Evolutionary conservation across 805 yeast genomes (phyloP).

Genomic region (Candida boidinii): DNA sequence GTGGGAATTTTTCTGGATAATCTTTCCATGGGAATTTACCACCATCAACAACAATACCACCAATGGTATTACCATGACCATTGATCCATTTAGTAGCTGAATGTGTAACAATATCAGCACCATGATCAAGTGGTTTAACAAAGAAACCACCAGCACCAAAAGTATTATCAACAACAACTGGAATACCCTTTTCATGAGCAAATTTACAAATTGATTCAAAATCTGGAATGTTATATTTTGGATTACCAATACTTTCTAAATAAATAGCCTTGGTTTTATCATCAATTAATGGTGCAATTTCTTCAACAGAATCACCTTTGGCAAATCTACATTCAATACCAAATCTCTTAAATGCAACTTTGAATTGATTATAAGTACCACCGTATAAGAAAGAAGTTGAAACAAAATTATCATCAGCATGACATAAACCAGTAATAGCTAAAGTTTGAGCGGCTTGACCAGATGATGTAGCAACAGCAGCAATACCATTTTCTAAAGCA

Average conservation of each 20-base stretch:
- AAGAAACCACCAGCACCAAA: constrained; percentile 95
- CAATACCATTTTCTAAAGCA: constrained; percentile 87
- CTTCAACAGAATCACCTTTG: constrained; percentile 66
- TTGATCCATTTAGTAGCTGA: constrained; percentile 98
- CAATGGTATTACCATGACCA: constrained; percentile 94
- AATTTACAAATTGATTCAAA: constrained; percentile 65
- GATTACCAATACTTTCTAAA: constrained; percentile 88
- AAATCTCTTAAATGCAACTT: constrained; percentile 80
- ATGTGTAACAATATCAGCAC: constrained; percentile 88
- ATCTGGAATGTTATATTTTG: constrained; percentile 87
- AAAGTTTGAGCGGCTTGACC: constrained; percentile 95
- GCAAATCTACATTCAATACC: constrained; percentile 86
- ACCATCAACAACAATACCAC: constrained; percentile 75
- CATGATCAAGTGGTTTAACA: constrained; percentile 75
- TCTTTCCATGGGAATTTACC: constrained; percentile 90
- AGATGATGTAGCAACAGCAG: constrained; percentile 84
- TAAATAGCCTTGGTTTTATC: constrained; percentile 84
- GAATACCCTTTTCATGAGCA: constrained; percentile 82
- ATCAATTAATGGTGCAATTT: constrained; percentile 67
- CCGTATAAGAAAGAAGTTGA: constrained; percentile 87
- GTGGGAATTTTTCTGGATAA: constrained; percentile 84
- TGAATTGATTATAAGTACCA: constrained; percentile 94
- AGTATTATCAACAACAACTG: constrained; percentile 91
- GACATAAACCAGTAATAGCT: constrained; percentile 78
- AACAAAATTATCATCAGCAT: constrained; percentile 81